These are phyloP conservation scores for Fragosphaeria purpurea DNA, from an alignment of 2,329 filamentous ascomycete genomes.

Conservation along the genomic window DNA sequence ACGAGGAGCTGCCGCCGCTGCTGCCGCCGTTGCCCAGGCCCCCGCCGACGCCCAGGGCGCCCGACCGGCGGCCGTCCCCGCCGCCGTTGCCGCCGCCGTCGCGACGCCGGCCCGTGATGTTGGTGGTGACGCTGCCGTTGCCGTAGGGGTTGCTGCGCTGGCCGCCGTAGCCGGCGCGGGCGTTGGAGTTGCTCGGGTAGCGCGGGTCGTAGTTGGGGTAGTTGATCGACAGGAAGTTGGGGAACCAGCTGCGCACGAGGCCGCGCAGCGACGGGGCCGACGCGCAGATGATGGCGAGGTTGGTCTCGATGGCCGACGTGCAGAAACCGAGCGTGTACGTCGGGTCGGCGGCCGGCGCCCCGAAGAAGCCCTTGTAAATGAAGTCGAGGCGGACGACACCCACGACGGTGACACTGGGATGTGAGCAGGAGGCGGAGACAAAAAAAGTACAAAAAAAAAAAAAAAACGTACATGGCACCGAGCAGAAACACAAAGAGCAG, in stretches of 20 bases:
- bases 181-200: background rate
- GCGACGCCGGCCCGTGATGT: constrained; percentile 6
- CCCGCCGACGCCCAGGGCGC: background rate
- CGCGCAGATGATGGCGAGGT: constrained; percentile 31
- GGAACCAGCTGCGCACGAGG: constrained; percentile 13
- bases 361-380: constrained; percentile 23
- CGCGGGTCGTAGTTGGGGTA: constrained; percentile 7
- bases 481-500: constrained; percentile 23
- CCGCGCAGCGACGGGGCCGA: constrained; percentile 20
- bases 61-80: background rate
- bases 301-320: constrained; percentile 29
- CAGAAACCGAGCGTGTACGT: constrained; percentile 25
- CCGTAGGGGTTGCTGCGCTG: constrained; percentile 5
- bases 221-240: constrained; percentile 13
- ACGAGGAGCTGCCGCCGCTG: constrained; percentile 1
- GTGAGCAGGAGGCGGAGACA: too few species aligned
- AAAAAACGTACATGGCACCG: constrained; percentile 19
- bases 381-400: constrained; percentile 24
- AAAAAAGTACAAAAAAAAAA: background rate
- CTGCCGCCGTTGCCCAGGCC: too few species aligned
- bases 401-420: constrained; percentile 24
- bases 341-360: constrained; percentile 15
- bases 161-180: constrained; percentile 3
- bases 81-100: background rate
- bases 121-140: constrained; percentile 6